Percentiles rank a stretch among this genome's conserved stretches.
Evolutionary conservation across 2,329 filamentous ascomycete genomes (phyloP).

Genomic region (Botrytis byssoidea): DNA sequence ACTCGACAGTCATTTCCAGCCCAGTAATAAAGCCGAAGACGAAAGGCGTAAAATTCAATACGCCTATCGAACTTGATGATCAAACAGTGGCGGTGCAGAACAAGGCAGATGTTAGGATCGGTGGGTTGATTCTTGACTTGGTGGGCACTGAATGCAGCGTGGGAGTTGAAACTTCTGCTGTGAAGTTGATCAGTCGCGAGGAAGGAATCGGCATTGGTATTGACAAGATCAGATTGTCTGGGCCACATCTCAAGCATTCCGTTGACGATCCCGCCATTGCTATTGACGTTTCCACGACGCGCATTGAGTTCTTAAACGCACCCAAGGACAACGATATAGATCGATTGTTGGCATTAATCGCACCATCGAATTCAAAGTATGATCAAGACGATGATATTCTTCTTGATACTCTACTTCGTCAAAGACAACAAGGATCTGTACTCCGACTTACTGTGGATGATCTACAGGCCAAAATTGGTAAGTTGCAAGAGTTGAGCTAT

Average conservation of each 20-base stretch:
- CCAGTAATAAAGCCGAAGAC: slow-evolving; percentile 45
- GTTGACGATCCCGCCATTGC: slow-evolving; percentile 59
- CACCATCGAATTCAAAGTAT: slow-evolving; percentile 85
- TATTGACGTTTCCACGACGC: slow-evolving; percentile 62
- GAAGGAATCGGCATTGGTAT: slow-evolving; percentile 71
- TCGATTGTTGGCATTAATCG: slow-evolving; percentile 79
- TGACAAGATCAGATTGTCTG: slow-evolving; percentile 70
- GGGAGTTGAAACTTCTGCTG: slow-evolving; percentile 71
- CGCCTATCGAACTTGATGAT: slow-evolving; percentile 39
- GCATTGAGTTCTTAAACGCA: slow-evolving; percentile 67
- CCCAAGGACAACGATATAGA: slow-evolving; percentile 81
- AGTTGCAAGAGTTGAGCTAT: slow-evolving; percentile 62
- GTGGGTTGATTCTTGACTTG: slow-evolving; percentile 74
- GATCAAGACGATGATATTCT: slow-evolving; percentile 90
- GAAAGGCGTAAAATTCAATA: slow-evolving; percentile 59
- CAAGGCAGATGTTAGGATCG: slow-evolving; percentile 76
- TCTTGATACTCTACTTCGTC: slow-evolving; percentile 83
- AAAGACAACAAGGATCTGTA: slow-evolving; percentile 82
- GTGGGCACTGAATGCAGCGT: slow-evolving; percentile 75
- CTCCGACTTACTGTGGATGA: slow-evolving; percentile 67
- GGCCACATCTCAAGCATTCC: slow-evolving; percentile 60
- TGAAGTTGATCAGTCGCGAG: slow-evolving; percentile 76
- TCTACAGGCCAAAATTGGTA: slow-evolving; percentile 60
- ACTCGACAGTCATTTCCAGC: slow-evolving; percentile 52
- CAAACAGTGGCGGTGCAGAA: slow-evolving; percentile 36